Evolutionary conservation across 306 rosid genomes (phyloP), one percentile per base, ranked within the genome.

Genomic region (Potentilla sterilis): DNA sequence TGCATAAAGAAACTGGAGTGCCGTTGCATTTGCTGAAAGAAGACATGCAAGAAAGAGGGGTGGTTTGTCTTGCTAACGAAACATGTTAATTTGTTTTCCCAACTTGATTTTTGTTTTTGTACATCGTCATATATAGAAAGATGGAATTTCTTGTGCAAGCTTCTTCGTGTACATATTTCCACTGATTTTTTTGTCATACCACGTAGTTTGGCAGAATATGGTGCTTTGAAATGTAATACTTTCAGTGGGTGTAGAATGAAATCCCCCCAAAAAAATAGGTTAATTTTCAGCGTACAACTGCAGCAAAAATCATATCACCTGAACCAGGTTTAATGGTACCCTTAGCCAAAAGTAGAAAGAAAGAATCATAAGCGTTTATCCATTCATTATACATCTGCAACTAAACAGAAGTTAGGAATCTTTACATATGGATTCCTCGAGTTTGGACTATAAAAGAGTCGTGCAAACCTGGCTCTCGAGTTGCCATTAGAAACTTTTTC

Each of bases 21-120:
- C 57, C 52, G 78, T 58, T 83, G 84, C 83, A 41, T 71, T 28
- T 43, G 75, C 46, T 64, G 71, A 75, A 83, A 51, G 76, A 71
- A 48, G 67, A 28, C 1, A 63, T 51, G 64, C 65, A 4, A 40
- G 73, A 72, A 54, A n/a, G 42, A 35, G 72, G 28, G 28, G 65
- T 76, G 49, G 78, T 74, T 75, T 75, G 64, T 42, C 66, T 70
- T 75, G 69, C 77, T 18, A 77, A 65, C 59, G 38, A 34, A 47
- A 48, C 65, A 12, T 85, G 72, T 18, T 75, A 62, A 51, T 48
- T 71, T 72, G 73, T 72, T 32, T 21, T 38, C 32, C 22, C 19
- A 5, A 37, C 3, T 61, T 61, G 16, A 59, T 10, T 28, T 32
- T 4, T 72, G 63, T 55, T 64, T 63, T 80, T 82, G 83, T 82